Percentiles rank a stretch among this genome's conserved stretches.
Evolutionary conservation across 2,329 filamentous ascomycete species (phyloP).

Genomic region (Diaporthe velutina): DNA sequence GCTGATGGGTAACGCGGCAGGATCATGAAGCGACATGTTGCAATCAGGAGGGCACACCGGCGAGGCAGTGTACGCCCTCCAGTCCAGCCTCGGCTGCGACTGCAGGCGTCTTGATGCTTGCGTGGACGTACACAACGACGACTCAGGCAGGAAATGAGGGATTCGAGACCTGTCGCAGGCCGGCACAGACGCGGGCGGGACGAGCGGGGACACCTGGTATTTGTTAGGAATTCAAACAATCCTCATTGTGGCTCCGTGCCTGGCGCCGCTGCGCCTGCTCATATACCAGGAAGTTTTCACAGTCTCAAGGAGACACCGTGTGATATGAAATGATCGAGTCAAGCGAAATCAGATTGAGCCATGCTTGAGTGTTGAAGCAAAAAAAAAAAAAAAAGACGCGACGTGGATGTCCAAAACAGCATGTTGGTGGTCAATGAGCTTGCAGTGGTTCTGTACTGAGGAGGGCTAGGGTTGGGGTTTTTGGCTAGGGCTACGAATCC

Average conservation of each 20-base stretch:
- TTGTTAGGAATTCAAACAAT: not conserved
- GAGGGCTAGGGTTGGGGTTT: not conserved
- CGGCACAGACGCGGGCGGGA: not conserved
- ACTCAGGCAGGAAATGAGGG: not conserved
- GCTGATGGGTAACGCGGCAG: not conserved
- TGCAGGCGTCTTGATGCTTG: not conserved
- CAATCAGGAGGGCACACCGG: not conserved
- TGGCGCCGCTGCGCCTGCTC: not conserved
- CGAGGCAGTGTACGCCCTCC: not conserved
- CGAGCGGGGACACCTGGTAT: not conserved
- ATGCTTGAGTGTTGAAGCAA: not conserved
- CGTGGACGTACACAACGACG: not conserved
- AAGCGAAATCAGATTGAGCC: not conserved
- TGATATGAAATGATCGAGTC: not conserved
- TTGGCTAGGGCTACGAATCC: not conserved
- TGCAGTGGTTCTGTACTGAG: not conserved
- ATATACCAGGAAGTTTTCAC: not conserved
- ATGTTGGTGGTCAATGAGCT: too few species aligned
- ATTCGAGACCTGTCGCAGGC: not conserved
- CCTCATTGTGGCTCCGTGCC: not conserved
- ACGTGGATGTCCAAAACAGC: not conserved
- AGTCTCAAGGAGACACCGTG: not conserved
- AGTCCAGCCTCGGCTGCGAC: not conserved
- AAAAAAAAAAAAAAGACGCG: not conserved
- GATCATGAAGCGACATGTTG: not conserved